Base-by-base conservation (phyloP, 805 yeast species). In the Schwanniomyces pseudopolymorphus region DNA sequence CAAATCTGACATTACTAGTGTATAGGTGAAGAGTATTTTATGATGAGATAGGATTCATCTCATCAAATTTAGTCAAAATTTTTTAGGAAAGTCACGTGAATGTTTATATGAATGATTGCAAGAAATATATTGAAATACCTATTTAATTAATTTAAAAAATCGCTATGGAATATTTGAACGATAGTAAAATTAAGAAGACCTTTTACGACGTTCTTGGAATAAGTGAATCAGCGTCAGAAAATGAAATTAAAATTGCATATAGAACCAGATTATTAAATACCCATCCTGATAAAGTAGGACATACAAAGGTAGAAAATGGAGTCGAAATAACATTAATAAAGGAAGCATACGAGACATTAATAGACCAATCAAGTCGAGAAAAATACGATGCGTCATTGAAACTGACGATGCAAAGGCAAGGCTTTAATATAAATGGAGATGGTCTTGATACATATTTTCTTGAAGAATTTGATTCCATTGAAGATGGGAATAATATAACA, bases 241-340 rank as follows among this genome's bases (percentile, higher is more conserved):
- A 45, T 0, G 79, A 75, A 11, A 72, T 91, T 22, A 83, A 80
- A 51, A 59, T 61, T 7, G 91, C 95, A 0, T 92, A 91, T 61
- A 78, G 75, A 46, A 67, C 62, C 27, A 77, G 77, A 13, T 72
- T 92, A 5, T 69, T 92, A 1, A 58, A 62, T 3, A 63, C 78
- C 2, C 98, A 92, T 63, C 98, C 98, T 1, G 98, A 92, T 61
- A 91, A 90, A 50, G 44, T 44, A 8, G 46, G 43, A 2, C 45
- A 28, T 28, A 37, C 21, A 8, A 42, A 42, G 17, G 44, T 43
- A 9, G 47, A 49, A 11, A 41, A 47, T 38, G 41, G 55, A 21
- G 37, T 47, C 45, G 40, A 47, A 78, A 42, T 48, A 14, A 35
- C 33, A 27, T 21, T 24, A 11, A 73, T 90, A 25, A 78, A 85